Evolutionary conservation across 1,139 yeast species (phyloP), one percentile per base, ranked within the genome.

Genomic region (Saccharomyces hybrid): DNA sequence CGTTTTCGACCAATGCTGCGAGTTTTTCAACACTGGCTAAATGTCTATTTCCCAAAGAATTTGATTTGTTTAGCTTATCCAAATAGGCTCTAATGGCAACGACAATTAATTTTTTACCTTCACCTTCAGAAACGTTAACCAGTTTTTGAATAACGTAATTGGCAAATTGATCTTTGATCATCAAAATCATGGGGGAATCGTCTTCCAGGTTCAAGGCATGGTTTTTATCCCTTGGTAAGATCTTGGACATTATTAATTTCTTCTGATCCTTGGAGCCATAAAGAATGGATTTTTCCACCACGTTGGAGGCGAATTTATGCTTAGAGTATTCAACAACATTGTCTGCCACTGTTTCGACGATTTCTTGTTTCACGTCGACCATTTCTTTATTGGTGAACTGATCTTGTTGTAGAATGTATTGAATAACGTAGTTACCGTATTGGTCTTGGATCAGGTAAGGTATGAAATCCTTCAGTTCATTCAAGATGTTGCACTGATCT

Each of bases 91-190:
- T 77, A 58, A 84, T 81, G 60, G 83, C 83, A 52, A 77, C 73
- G 51, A 86, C 85, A 61, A 86, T 75, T 34, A 80, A 67, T 52
- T 74, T 78, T 73, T 84, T 84, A 60, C 88, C 89, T 38, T 78
- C 78, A 53, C 87, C 86, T 58, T 78, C 79, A 7, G 95, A 81
- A 2, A 88, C 87, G 62, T 88, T 97, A 44, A 93, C 90, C 64
- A 95, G 78, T 70, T 93, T 93, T 72, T 93, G 99, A 55, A 93
- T 89, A 49, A 93, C 99, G 69, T 93, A 93, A 71, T 93, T 93
- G 21, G 98, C 99, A 73, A 86, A 95, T 69, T 93, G 99, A 71
- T 93, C 99, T 69, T 89, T 88, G 90, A 95, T 91, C 98, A 93
- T 90, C 56, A 84, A 72, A 14, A 88, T 87, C 61, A 86, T 75